Base-by-base conservation (phyloP, 179 eudicot species). In the Actinidia arguta region DNA sequence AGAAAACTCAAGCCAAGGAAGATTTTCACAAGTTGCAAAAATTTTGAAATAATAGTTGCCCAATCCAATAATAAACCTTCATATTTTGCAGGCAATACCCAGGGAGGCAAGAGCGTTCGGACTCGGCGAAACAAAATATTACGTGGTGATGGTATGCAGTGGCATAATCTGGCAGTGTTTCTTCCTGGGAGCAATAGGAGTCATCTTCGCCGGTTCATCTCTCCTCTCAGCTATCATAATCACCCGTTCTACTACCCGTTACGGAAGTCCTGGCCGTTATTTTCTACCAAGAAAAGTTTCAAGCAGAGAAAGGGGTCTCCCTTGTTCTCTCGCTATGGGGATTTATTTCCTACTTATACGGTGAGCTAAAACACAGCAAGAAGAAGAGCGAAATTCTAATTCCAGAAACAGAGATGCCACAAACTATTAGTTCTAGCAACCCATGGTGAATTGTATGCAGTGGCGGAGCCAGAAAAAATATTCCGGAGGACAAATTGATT, bases 301-400 rank as follows among this genome's bases (percentile, higher is more conserved):
- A 88, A 17, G 87, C 85, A 0, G 92, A 90, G 68, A 93, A 93
- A 72, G 92, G 90, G 5, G 83, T 91, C 8, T 86, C 96, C 17
- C 89, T 93, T 16, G 77, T 81, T n/a, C 91, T 93, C 8, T 90
- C 92, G 0, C 87, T 91, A 3, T 93, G 96, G 94, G 96, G 96
- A 27, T 91, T 91, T 67, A 54, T 85, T 51, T 93, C 96, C 1
- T 93, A 88, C 78, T 91, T 91, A 75, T 93, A 90, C 25, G 96
- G 96, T 3, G 96, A 91, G 73, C 24, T 76, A 3, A 81, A 85
- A 71, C 67, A 79, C 2, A 82, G 31, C 76, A 79, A 82, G 47
- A 68, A 59, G 24, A 18, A 1, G 6, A 54, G 20, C 2, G n/a
- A 48, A 52, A 36, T 61, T 48, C 82, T 18, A 61, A 8, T 39